These are phyloP conservation scores for Candida tropicalis DNA, from an alignment of 1,139 yeast species.

Conservation along the genomic window DNA sequence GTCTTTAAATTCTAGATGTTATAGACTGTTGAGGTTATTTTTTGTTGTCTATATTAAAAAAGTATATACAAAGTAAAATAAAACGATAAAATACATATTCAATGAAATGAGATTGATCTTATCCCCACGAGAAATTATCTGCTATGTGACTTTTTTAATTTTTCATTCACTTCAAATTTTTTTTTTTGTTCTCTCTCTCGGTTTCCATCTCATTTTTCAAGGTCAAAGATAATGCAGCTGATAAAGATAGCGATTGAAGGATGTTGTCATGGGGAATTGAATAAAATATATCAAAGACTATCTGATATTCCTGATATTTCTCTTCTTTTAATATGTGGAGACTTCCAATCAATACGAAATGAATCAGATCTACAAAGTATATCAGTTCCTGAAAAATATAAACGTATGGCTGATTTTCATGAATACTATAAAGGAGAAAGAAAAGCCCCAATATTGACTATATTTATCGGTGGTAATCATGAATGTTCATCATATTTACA, in stretches of 20 bases:
- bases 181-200: neutral
- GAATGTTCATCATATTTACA: slow-evolving; percentile 80
- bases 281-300: slow-evolving; percentile 52
- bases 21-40: neutral
- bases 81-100: neutral
- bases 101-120: too few species aligned
- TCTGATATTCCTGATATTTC: slow-evolving; percentile 43
- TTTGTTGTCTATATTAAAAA: neutral
- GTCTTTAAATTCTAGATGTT: slow-evolving; percentile 78
- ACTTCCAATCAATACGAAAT: slow-evolving; percentile 73
- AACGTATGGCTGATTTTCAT: slow-evolving; percentile 74
- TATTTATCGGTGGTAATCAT: slow-evolving; percentile 95
- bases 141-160: too few species aligned
- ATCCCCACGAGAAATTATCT: too few species aligned
- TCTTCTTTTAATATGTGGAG: slow-evolving; percentile 84
- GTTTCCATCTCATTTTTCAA: neutral
- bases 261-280: slow-evolving; percentile 88
- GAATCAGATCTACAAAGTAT: slow-evolving; percentile 65
- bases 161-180: neutral
- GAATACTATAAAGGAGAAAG: slow-evolving; percentile 64
- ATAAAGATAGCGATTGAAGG: slow-evolving; percentile 74
- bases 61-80: slow-evolving; percentile 1
- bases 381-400: slow-evolving; percentile 60
- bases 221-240: neutral
- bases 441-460: slow-evolving; percentile 73